Evolutionary conservation across 2,329 filamentous ascomycete species (phyloP).

Genomic region (Neophaeococcomyces mojaviensis): DNA sequence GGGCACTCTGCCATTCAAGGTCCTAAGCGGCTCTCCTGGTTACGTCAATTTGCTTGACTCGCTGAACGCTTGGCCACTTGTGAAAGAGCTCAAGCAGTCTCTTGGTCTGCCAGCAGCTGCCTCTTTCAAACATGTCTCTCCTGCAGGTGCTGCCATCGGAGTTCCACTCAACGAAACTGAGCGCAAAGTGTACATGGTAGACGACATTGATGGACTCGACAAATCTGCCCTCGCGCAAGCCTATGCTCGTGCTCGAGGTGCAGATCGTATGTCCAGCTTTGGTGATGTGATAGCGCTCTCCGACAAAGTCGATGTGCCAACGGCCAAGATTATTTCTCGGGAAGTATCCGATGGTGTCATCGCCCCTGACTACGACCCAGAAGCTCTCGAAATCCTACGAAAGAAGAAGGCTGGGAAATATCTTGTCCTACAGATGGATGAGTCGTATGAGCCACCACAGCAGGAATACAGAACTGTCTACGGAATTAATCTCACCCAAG

Average conservation of each 20-base stretch:
- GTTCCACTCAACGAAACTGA: conserved; percentile 78
- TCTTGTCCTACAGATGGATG: conserved; percentile 90
- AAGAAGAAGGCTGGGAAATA: conserved; percentile 99
- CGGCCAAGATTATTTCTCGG: conserved; percentile 93
- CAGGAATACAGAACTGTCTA: conserved; percentile 83
- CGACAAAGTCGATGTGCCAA: conserved; percentile 81
- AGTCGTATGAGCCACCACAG: conserved; percentile 65
- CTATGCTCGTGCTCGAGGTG: conserved; percentile 88
- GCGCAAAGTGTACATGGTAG: conserved; percentile 97
- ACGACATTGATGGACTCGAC: conserved; percentile 86
- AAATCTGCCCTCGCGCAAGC: conserved; percentile 81
- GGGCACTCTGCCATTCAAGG: conserved; percentile 83
- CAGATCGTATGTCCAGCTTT: conserved; percentile 98
- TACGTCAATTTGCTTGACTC: conserved; percentile 97
- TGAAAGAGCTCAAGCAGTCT: conserved; percentile 89
- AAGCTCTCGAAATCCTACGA: conserved; percentile 80
- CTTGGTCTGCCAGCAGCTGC: conserved; percentile 84
- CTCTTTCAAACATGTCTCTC: conserved; percentile 98
- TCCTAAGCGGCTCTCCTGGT: conserved; percentile 78
- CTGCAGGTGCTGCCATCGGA: conserved; percentile 89
- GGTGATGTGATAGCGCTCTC: conserved; percentile 93
- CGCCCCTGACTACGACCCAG: conserved; percentile 75
- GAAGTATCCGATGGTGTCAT: conserved; percentile 97
- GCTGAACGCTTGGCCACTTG: conserved; percentile 91
- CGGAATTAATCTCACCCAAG: conserved; percentile 79